phyloP scores from a whole-genome alignment of 2,329 filamentous ascomycete species.

The Fusarium foetens region DNA sequence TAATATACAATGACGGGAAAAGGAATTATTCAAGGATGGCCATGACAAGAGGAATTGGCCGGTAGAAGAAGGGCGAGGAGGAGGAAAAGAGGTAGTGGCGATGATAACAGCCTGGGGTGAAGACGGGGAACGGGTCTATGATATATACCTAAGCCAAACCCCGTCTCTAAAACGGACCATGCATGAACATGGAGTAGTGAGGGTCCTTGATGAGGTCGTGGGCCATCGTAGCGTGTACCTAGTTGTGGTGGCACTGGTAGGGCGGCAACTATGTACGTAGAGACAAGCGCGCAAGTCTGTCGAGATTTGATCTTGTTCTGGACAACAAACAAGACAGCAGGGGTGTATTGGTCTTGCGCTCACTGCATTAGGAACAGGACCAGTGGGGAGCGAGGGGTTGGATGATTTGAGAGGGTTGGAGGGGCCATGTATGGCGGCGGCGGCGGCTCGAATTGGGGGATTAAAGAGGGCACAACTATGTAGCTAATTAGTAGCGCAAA shows the following conservation, averaged over 20 bases:
- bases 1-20: constrained; percentile 44
- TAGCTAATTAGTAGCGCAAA: constrained; percentile 39
- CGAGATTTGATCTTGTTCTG: constrained; percentile 47
- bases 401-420: constrained; percentile 43
- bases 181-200: constrained; percentile 53
- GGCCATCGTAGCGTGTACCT: constrained; percentile 40
- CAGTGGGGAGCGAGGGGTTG: constrained; percentile 47
- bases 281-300: constrained; percentile 46
- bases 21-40: constrained; percentile 43
- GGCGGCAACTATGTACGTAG: constrained; percentile 40
- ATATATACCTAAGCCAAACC: constrained; percentile 56
- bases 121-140: constrained; percentile 54
- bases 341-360: constrained; percentile 44
- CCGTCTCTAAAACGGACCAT: constrained; percentile 46
- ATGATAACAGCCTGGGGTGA: constrained; percentile 44
- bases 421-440: constrained; percentile 44
- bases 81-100: constrained; percentile 43
- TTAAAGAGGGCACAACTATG: constrained; percentile 42
- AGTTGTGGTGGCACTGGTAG: constrained; percentile 43
- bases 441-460: constrained; percentile 47
- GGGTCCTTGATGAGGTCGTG: constrained; percentile 46
- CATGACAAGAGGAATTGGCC: constrained; percentile 43
- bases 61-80: constrained; percentile 38
- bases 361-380: constrained; percentile 45
- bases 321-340: constrained; percentile 45